phyloP scores from a whole-genome alignment of 768 basidiomycete genomes.

The Leccinum rimulosum region DNA sequence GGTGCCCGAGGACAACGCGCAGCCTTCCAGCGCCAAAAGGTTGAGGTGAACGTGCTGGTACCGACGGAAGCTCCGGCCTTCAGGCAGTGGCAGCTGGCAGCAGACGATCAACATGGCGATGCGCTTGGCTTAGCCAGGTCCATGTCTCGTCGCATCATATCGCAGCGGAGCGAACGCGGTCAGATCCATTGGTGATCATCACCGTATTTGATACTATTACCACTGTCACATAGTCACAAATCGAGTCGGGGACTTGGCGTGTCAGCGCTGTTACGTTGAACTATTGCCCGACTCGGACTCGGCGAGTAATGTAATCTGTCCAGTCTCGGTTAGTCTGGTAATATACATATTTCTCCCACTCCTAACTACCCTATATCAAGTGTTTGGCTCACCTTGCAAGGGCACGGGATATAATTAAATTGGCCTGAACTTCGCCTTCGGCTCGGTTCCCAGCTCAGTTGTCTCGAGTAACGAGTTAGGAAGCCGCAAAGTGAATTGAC shows the following conservation, averaged over 20 bases:
- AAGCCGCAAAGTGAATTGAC: background rate
- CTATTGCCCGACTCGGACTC: too few species aligned
- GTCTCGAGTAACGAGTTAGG: background rate
- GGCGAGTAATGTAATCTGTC: background rate
- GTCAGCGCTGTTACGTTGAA: too few species aligned
- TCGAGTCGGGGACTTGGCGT: too few species aligned
- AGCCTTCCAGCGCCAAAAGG: background rate
- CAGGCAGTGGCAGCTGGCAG: background rate
- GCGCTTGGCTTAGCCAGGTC: background rate
- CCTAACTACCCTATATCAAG: background rate
- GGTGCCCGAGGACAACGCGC: background rate
- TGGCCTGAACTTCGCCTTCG: background rate
- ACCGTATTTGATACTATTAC: too few species aligned
- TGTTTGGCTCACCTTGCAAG: background rate
- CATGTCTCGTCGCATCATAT: background rate
- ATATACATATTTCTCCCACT: background rate
- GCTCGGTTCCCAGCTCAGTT: background rate
- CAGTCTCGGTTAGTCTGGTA: background rate
- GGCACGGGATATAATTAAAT: background rate
- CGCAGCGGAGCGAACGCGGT: background rate
- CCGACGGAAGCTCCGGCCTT: background rate
- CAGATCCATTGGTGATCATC: background rate
- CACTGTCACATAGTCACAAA: too few species aligned
- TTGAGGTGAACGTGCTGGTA: background rate
- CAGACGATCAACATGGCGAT: background rate